Base-by-base conservation (phyloP, 2,329 filamentous ascomycete genomes). In the Neopestalotiopsis sp. region DNA sequence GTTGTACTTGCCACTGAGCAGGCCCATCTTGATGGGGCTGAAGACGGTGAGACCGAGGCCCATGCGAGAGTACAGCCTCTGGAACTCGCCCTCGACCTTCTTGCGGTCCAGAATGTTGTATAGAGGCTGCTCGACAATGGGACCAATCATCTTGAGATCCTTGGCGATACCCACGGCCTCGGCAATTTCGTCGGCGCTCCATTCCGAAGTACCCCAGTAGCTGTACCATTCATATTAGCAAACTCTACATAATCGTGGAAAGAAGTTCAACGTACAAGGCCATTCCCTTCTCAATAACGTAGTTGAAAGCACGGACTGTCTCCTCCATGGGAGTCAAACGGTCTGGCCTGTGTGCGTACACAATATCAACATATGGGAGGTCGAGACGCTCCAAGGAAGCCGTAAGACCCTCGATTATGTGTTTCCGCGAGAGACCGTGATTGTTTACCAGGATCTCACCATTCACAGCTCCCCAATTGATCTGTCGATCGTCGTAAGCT, bases 151-250 rank as follows among this genome's bases (percentile, higher is more conserved):
- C 14, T 86, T 84, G 9, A 91, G 83, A 71, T 83, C 85, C 72
- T 91, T 88, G 42, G 90, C 88, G 70, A 70, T 88, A 83, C 14
- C 87, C 82, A 82, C 87, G 89, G 90, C 90, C 69, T 88, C 84
- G 5, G 87, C 85, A 75, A 92, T 91, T 81, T 92, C 89, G 69
- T 87, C 86, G 58, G 90, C 88, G 70, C 84, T 85, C 90, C 90
- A 92, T 78, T 92, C 89, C 0, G 88, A 91, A 0, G 90, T 92
- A 57, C 90, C 90, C 90, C 90, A 92, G 82, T 92, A 92, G 88
- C 80, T 92, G 42, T 9, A 59, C 24, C 24, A 12, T 4, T 56
- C 38, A 14, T 57, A 7, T 28, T 49, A 28, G 28, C 6, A 14
- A 34, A n/a, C n/a, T 14, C 14, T 28, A 3, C 12, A 32, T 32